Conservation (phyloP, 2,329 filamentous ascomycete genomes). For the Aspergillus niger region DNA sequence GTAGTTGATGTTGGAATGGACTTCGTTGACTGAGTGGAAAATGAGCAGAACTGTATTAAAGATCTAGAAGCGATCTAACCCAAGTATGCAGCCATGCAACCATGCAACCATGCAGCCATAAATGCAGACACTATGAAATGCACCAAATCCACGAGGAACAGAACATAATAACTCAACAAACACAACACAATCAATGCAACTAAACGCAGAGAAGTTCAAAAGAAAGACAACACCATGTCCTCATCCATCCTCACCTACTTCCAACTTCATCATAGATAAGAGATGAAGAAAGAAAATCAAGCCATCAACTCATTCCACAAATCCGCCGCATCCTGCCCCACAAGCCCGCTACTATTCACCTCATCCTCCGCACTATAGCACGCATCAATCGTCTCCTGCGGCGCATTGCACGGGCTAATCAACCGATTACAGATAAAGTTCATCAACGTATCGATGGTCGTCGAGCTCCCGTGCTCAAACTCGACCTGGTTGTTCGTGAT, state of each 20-base stretch:
- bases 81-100: too few relatives aligned
- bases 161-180: too few relatives aligned
- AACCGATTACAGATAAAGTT: constrained; percentile 23
- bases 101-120: too few relatives aligned
- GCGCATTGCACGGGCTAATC: constrained; percentile 21
- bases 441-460: constrained; percentile 14
- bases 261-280: too few relatives aligned
- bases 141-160: too few relatives aligned
- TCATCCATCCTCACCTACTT: neutral
- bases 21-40: neutral
- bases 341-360: constrained; percentile 9
- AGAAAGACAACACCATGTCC: too few relatives aligned
- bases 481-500: constrained; percentile 19
- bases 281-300: neutral
- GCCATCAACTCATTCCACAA: constrained; percentile 24
- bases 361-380: constrained; percentile 16
- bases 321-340: constrained; percentile 20
- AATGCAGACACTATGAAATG: too few relatives aligned
- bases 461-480: constrained; percentile 16
- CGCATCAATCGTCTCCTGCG: constrained; percentile 17
- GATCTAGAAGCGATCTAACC: too few relatives aligned
- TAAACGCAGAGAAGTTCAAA: too few relatives aligned
- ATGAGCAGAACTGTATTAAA: too few relatives aligned
- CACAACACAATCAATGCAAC: too few relatives aligned
- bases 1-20: neutral